Evolutionary conservation across 352 stramenopile species (phyloP).

Genomic region (Nothophytophthora sp.): DNA sequence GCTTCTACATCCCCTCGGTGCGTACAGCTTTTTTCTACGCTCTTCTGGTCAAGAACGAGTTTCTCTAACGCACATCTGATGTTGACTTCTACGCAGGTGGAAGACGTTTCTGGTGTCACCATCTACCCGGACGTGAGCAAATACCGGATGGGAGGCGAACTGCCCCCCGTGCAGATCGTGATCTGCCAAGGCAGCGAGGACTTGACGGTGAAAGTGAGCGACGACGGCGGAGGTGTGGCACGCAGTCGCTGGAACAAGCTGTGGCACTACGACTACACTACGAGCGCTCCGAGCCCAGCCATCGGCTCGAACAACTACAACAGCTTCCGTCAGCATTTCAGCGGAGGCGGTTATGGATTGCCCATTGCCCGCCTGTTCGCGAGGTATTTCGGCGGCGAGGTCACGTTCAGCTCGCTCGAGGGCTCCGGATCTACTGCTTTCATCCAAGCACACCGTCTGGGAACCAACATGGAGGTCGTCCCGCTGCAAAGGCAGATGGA

Average conservation of each 20-base stretch:
- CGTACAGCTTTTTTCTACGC: too few species aligned
- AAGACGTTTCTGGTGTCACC: constrained; percentile 51
- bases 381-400: constrained; percentile 98
- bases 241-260: constrained; percentile 96
- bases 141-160: constrained; percentile 40
- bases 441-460: constrained; percentile 70
- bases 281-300: constrained; percentile 66
- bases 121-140: constrained; percentile 69
- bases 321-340: constrained; percentile 84
- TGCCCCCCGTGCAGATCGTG: constrained; percentile 95
- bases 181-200: constrained; percentile 96
- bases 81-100: too few species aligned
- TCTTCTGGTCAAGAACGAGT: too few species aligned
- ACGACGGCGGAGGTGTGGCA: constrained; percentile 97
- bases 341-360: constrained; percentile 94
- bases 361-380: constrained; percentile 92
- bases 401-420: constrained; percentile 98
- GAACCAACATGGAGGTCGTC: constrained; percentile 66
- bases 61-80: too few species aligned
- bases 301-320: constrained; percentile 65
- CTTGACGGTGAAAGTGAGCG: constrained; percentile 97
- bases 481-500: constrained; percentile 22
- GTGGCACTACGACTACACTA: constrained; percentile 99
- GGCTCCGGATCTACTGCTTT: constrained; percentile 95
- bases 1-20: constrained; percentile 61